Percentiles rank a stretch among this genome's conserved stretches.
These are phyloP conservation scores for Cystobasidium onofrii DNA, from an alignment of 768 basidiomycete species.

Conservation along the genomic window DNA sequence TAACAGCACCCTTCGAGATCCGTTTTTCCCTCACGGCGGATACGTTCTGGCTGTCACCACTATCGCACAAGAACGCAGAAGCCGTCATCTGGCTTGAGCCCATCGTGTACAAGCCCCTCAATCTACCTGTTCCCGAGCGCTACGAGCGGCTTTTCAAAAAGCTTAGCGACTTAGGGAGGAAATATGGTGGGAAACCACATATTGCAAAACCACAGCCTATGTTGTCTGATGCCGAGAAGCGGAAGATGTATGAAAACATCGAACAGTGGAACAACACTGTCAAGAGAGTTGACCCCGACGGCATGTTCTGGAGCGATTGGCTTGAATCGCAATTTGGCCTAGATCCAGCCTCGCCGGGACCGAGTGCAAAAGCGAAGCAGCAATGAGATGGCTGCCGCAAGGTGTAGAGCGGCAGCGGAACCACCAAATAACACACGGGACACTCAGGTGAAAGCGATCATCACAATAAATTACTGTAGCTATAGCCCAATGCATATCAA, in stretches of 20 bases:
- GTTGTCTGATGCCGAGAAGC: neutral
- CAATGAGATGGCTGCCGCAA: neutral
- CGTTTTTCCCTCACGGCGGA: conserved; percentile 1
- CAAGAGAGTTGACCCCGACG: neutral
- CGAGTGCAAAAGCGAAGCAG: neutral
- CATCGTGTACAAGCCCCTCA: conserved; percentile 11
- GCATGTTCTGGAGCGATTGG: conserved; percentile 24
- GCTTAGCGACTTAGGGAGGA: neutral
- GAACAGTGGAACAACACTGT: neutral
- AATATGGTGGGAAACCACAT: conserved; percentile 19
- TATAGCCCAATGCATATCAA: too few relatives aligned
- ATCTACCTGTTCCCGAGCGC: neutral
- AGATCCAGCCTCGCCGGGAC: neutral
- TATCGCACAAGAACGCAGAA: neutral
- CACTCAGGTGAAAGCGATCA: neutral
- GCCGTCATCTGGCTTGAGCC: conserved; percentile 16
- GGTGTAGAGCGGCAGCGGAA: neutral
- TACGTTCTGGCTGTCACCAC: neutral
- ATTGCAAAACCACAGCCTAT: neutral
- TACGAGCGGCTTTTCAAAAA: conserved; percentile 6
- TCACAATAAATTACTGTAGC: neutral
- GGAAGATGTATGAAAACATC: neutral
- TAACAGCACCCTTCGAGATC: conserved; percentile 21
- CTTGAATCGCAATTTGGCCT: conserved; percentile 7
- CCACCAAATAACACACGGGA: too few relatives aligned